Evolutionary conservation across 2,329 filamentous ascomycete species (phyloP).

Genomic region (Torrubiella hemipterigena): DNA sequence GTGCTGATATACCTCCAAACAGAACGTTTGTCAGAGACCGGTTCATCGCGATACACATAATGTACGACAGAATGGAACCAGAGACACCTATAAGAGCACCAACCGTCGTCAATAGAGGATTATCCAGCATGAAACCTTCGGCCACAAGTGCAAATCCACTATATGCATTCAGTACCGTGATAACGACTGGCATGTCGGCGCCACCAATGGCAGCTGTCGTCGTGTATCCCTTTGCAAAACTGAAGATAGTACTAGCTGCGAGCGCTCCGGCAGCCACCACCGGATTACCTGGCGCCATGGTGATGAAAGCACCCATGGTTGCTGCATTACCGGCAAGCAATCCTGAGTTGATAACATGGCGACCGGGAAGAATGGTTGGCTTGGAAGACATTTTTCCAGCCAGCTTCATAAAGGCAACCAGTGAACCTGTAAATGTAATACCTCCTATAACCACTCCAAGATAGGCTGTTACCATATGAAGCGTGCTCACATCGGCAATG

Average conservation of each 20-base stretch:
- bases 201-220: slow-evolving; percentile 82
- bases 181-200: slow-evolving; percentile 90
- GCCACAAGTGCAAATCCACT: slow-evolving; percentile 84
- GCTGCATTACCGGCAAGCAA: slow-evolving; percentile 66
- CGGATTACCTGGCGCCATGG: slow-evolving; percentile 70
- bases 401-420: slow-evolving; percentile 82
- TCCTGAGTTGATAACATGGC: slow-evolving; percentile 63
- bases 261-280: slow-evolving; percentile 68
- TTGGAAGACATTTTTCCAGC: slow-evolving; percentile 71
- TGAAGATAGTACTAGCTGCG: slow-evolving; percentile 62
- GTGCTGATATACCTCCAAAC: slow-evolving; percentile 55
- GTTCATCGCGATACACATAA: slow-evolving; percentile 86
- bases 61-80: slow-evolving; percentile 79
- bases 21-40: slow-evolving; percentile 79
- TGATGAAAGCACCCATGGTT: slow-evolving; percentile 74
- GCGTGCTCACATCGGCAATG: slow-evolving; percentile 56
- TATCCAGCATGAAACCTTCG: slow-evolving; percentile 86
- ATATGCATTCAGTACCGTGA: slow-evolving; percentile 83
- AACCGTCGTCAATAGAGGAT: slow-evolving; percentile 72
- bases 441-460: slow-evolving; percentile 77
- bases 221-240: slow-evolving; percentile 77
- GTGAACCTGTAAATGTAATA: slow-evolving; percentile 81
- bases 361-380: slow-evolving; percentile 59
- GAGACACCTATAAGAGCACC: slow-evolving; percentile 81
- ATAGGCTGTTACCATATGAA: slow-evolving; percentile 80